These are phyloP conservation scores for Pythium insidiosum DNA, from an alignment of 352 stramenopile species.

Conservation along the genomic window DNA sequence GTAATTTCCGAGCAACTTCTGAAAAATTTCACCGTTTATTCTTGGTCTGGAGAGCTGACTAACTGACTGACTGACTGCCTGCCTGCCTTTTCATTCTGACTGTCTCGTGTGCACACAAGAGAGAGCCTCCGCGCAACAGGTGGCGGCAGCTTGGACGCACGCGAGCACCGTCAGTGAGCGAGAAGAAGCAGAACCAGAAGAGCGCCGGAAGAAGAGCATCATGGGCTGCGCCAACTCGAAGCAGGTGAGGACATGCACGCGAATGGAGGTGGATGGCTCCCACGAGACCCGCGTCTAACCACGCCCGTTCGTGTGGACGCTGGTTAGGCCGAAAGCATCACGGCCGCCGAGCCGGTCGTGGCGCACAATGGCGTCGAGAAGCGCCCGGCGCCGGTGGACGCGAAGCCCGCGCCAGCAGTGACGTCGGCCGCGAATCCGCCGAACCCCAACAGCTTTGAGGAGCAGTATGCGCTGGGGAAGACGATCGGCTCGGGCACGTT, in stretches of 20 bases:
- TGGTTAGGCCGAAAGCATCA: slow-evolving; percentile 32
- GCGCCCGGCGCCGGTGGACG: slow-evolving; percentile 9
- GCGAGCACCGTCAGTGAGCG: no score
- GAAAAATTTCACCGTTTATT: no score
- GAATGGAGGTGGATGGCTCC: no score
- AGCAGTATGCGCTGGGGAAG: slow-evolving; percentile 82
- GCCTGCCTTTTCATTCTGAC: no score
- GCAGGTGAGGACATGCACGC: slow-evolving; percentile 22
- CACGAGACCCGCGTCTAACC: no score
- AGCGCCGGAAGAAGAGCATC: not conserved
- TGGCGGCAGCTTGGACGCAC: no score
- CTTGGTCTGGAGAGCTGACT: no score
- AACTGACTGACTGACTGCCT: no score
- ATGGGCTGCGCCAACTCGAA: slow-evolving; percentile 80
- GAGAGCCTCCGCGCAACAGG: no score
- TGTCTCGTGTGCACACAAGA: no score
- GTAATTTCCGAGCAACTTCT: not conserved
- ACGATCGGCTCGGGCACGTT: slow-evolving; percentile 88
- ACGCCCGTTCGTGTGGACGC: not conserved
- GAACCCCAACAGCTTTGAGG: slow-evolving; percentile 72
- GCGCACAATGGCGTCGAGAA: slow-evolving; percentile 25
- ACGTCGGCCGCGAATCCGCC: slow-evolving; percentile 10
- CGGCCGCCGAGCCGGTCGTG: slow-evolving; percentile 27
- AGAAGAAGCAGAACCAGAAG: no score
- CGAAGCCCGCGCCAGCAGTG: slow-evolving; percentile 1